Base-by-base conservation (phyloP, 352 stramenopile species). In the Pseudoperonospora humuli region DNA sequence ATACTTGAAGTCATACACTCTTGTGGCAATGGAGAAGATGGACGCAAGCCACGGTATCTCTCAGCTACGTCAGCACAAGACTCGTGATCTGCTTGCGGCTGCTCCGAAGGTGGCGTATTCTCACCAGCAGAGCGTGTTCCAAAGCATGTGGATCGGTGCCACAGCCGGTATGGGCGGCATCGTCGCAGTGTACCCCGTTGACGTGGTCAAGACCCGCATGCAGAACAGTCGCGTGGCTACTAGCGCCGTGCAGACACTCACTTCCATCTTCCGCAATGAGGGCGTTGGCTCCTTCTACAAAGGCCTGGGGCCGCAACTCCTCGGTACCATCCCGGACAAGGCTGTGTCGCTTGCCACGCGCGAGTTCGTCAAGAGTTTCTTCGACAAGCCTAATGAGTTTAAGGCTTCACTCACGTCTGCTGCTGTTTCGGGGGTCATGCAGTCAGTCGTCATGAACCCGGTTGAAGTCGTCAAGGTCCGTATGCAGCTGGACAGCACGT, bases 201-300 rank as follows among this genome's bases (percentile, higher is more conserved):
- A 90, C 45, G 78, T 90, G 29, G 68, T 90, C 61, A 90, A 90
- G 70, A 90, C 78, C 34, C 73, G 78, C 53, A 90, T 90, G 78
- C 78, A 90, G 52, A 64, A 85, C 57, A 79, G 65, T 38, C 69
- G 57, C 34, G 72, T 79, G 21, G 57, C 76, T 15, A 71, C 57
- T 15, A 82, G 66, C 39, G 71, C 71, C 18, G 40, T 77, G 20
- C 59, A 82, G 41, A 57, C 82, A 14, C 57, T 89, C 18, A 75
- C 64, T 29, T 56, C 39, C 38, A 83, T 86, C 38, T 63, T 86
- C 55, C 60, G 67, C 15, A 65, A 73, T 19, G 77, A 89, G 23
- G 72, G 77, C 26, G 43, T 75, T 14, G 50, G 62, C 11, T 84
- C 77, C 9, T 86, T 89, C 50, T 89, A 89, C 67, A 89, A 89